phyloP scores from a whole-genome alignment of 2,329 filamentous ascomycete species.

The Ceratocystis huliohia region DNA sequence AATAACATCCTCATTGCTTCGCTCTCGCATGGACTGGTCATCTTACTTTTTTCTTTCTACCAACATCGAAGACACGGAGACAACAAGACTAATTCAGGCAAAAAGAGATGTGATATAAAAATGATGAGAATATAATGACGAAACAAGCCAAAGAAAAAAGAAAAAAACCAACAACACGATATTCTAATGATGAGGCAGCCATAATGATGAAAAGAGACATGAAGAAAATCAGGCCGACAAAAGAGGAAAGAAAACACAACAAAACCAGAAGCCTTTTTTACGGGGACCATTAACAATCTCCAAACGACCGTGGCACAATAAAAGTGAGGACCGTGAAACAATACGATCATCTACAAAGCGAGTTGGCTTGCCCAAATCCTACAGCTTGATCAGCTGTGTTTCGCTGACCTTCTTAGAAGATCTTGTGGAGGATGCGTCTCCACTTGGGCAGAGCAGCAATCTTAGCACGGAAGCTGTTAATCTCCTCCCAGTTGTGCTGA shows the following conservation, averaged over 20 bases:
- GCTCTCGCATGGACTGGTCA: no score
- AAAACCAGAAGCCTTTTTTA: background rate
- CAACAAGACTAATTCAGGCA: background rate
- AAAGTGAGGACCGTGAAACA: background rate
- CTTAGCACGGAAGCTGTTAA: conserved; percentile 41
- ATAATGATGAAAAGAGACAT: background rate
- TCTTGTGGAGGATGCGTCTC: conserved; percentile 31
- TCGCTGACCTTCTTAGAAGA: conserved; percentile 28
- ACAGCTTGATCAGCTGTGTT: background rate
- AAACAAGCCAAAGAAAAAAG: background rate
- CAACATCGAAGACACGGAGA: background rate
- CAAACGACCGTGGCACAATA: background rate
- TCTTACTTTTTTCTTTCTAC: background rate
- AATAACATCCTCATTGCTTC: no score
- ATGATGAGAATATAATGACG: background rate
- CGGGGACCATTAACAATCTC: background rate
- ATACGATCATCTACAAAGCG: background rate
- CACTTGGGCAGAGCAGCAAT: conserved; percentile 41
- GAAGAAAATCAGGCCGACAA: background rate
- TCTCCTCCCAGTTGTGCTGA: conserved; percentile 51
- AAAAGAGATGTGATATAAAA: background rate
- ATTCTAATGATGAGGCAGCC: conserved; percentile 4
- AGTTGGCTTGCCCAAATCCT: background rate
- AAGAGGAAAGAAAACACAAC: conserved; percentile 12
- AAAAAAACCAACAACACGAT: conserved; percentile 7